Evolutionary conservation across 1,284 basidiomycete species (phyloP).

Genomic region (Acaromyces ingoldii): DNA sequence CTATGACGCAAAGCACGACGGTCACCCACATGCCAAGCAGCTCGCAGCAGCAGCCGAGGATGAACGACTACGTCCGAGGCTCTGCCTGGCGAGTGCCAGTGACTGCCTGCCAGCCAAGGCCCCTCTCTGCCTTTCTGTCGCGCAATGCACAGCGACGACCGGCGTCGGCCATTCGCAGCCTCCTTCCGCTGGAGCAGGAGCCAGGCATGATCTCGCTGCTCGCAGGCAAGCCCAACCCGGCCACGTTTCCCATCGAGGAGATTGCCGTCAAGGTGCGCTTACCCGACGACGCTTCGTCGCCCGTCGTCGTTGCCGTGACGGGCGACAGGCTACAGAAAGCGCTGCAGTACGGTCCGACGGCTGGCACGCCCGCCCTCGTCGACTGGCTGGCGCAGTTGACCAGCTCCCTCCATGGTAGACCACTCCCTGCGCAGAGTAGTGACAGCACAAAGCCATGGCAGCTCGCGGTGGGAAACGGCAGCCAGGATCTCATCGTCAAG

Average conservation of each 20-base stretch:
- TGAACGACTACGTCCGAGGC: too few species aligned
- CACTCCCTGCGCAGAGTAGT: too few species aligned
- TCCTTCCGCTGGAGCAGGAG: constrained; percentile 69
- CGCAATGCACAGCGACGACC: too few species aligned
- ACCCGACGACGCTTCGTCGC: constrained; percentile 11
- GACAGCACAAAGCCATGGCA: constrained; percentile 64
- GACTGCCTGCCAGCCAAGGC: too few species aligned
- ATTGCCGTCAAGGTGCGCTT: constrained; percentile 59
- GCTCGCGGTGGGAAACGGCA: constrained; percentile 72
- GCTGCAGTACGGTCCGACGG: constrained; percentile 61
- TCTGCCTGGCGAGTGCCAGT: too few species aligned
- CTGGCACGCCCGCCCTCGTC: constrained; percentile 63
- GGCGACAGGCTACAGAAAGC: constrained; percentile 46
- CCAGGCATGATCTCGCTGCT: constrained; percentile 76
- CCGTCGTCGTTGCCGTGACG: constrained; percentile 18
- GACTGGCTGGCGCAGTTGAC: constrained; percentile 58
- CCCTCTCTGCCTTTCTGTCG: too few species aligned
- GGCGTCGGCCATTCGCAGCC: constrained; percentile 55
- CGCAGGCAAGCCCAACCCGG: constrained; percentile 68
- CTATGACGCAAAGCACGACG: too few species aligned
- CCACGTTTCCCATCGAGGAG: constrained; percentile 79
- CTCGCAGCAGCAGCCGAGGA: too few species aligned
- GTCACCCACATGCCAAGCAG: too few species aligned
- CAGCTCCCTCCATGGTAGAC: too few species aligned
- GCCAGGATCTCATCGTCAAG: constrained; percentile 82